phyloP scores from a whole-genome alignment of 176 grass and related monocot genomes.

The Avena atlantica region DNA sequence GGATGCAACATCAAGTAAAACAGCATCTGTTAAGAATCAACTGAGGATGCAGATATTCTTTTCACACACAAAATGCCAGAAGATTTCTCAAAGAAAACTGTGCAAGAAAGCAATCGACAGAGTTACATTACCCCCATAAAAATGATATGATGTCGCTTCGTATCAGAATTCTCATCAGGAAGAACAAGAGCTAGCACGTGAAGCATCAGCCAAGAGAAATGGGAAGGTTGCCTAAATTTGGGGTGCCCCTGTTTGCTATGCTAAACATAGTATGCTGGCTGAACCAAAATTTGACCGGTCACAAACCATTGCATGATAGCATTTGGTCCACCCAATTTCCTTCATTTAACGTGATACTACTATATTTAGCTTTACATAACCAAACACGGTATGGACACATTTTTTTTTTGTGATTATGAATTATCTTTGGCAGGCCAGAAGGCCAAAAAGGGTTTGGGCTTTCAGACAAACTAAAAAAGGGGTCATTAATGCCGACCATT shows the following conservation, averaged over 20 bases:
- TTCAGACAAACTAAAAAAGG: constrained; percentile 13
- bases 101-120: background rate
- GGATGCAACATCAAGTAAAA: background rate
- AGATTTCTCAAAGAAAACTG: constrained; percentile 9
- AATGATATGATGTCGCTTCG: background rate
- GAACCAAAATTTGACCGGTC: background rate
- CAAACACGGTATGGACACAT: background rate
- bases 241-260: constrained; percentile 3
- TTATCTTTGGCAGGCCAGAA: background rate
- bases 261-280: constrained; percentile 16
- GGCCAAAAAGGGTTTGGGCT: background rate
- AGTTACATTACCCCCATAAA: constrained; percentile 13
- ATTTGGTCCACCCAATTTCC: background rate
- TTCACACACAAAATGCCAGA: background rate
- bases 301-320: constrained; percentile 14
- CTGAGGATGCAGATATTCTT: background rate
- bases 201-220: constrained; percentile 1
- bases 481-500: background rate
- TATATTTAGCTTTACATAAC: constrained; percentile 27
- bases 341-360: background rate
- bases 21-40: constrained; percentile 1
- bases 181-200: constrained; percentile 26
- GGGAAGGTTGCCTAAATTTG: constrained; percentile 13
- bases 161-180: background rate
- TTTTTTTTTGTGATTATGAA: too few species aligned